These are phyloP conservation scores for Yamadazyma friedrichii DNA, from an alignment of 1,139 yeast genomes.

Conservation along the genomic window DNA sequence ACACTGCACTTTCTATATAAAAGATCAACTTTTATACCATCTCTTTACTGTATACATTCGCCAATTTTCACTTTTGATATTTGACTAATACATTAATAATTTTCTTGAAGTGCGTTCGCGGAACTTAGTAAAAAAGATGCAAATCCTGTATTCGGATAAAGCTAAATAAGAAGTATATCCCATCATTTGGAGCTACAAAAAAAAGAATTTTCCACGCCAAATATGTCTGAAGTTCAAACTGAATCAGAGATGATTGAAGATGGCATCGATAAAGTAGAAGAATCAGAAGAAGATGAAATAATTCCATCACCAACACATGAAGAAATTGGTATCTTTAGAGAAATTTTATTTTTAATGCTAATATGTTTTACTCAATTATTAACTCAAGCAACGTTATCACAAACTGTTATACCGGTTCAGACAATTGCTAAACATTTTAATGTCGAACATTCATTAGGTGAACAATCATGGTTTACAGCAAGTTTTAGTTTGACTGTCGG, in stretches of 20 bases:
- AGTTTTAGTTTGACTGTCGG: conserved; percentile 60
- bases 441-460: conserved; percentile 36
- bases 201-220: too few relatives aligned
- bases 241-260: not conserved
- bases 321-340: conserved; percentile 13
- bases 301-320: conserved; percentile 16
- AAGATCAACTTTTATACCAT: too few relatives aligned
- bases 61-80: too few relatives aligned
- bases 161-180: too few relatives aligned
- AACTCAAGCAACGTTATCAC: conserved; percentile 51
- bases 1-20: too few relatives aligned
- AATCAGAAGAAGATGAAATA: not conserved
- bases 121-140: too few relatives aligned
- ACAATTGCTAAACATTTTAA: conserved; percentile 38
- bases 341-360: conserved; percentile 11
- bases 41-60: too few relatives aligned
- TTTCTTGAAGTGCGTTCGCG: too few relatives aligned
- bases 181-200: too few relatives aligned
- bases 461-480: conserved; percentile 59
- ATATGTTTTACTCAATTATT: conserved; percentile 14
- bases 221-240: too few relatives aligned
- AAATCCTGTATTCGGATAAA: too few relatives aligned
- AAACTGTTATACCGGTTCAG: conserved; percentile 39
- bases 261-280: not conserved
- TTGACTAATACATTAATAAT: too few relatives aligned